Evolutionary conservation across 2,329 filamentous ascomycete genomes (phyloP).

Genomic region (Cadophora sp.): DNA sequence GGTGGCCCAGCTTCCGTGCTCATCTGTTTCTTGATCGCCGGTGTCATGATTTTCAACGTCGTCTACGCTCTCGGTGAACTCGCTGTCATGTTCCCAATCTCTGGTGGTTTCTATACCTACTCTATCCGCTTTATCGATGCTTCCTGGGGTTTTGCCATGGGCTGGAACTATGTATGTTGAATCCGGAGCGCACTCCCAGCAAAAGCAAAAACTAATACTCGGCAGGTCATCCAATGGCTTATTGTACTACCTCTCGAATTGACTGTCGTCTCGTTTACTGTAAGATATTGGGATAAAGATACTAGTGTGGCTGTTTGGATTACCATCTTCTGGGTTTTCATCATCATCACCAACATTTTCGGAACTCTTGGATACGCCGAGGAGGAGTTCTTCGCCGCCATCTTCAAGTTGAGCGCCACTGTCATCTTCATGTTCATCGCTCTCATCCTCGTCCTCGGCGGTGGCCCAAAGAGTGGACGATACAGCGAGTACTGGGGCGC

Average conservation of each 20-base stretch:
- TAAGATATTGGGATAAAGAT: conserved; percentile 55
- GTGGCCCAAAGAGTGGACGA: conserved; percentile 67
- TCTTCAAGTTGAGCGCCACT: conserved; percentile 64
- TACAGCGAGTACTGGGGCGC: conserved; percentile 72
- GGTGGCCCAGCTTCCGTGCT: conserved; percentile 21
- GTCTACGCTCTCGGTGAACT: conserved; percentile 24
- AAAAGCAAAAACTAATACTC: neutral
- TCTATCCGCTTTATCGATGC: conserved; percentile 23
- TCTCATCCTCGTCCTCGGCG: conserved; percentile 65
- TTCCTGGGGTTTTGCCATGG: conserved; percentile 21
- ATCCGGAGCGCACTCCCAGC: neutral
- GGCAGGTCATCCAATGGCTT: conserved; percentile 51
- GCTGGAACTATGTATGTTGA: conserved; percentile 19
- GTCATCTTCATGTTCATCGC: conserved; percentile 61
- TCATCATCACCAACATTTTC: conserved; percentile 60
- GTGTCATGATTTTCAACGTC: conserved; percentile 21
- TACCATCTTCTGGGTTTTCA: conserved; percentile 59
- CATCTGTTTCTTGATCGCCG: conserved; percentile 18
- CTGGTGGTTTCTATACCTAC: conserved; percentile 24
- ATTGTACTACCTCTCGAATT: conserved; percentile 60
- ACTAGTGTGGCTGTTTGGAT: conserved; percentile 62
- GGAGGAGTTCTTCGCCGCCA: conserved; percentile 61
- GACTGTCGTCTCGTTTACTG: conserved; percentile 60
- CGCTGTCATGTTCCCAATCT: conserved; percentile 21
- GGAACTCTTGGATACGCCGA: conserved; percentile 62